Conservation (phyloP, 257 asterid species). For the Eucommia ulmoides region DNA sequence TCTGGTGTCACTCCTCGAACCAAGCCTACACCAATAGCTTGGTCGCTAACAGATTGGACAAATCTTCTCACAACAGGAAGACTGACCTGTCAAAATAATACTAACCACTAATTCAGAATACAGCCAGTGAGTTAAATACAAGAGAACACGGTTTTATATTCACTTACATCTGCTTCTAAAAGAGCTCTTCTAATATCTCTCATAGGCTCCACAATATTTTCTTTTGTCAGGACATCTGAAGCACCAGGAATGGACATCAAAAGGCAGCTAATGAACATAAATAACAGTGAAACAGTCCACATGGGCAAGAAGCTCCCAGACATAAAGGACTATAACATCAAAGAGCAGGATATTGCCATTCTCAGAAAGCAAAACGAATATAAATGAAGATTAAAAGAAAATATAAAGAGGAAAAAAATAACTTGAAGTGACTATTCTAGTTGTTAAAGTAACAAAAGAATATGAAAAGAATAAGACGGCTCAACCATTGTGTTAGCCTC, state of each 20-base stretch:
- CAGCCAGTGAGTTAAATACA: conserved; percentile 5
- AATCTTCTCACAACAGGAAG: conserved; percentile 97
- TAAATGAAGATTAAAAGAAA: too few relatives aligned
- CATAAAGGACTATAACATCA: too few relatives aligned
- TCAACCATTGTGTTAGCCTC: too few relatives aligned
- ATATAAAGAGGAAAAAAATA: too few relatives aligned
- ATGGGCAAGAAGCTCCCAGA: too few relatives aligned
- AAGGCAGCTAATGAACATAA: neutral
- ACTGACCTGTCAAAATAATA: conserved; percentile 60
- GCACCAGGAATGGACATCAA: conserved; percentile 5
- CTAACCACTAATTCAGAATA: conserved; percentile 3
- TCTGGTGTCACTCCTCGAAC: conserved; percentile 92
- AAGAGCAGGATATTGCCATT: too few relatives aligned
- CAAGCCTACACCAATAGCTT: conserved; percentile 86
- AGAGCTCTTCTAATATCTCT: conserved; percentile 93
- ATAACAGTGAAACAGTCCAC: too few relatives aligned
- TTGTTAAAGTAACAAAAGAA: too few relatives aligned
- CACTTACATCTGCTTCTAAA: conserved; percentile 88
- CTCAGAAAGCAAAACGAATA: too few relatives aligned
- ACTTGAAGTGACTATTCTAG: too few relatives aligned
- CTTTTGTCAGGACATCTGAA: conserved; percentile 90
- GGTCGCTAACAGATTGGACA: conserved; percentile 78
- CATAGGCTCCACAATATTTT: conserved; percentile 94
- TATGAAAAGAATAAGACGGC: too few relatives aligned
- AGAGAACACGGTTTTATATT: neutral